Base-by-base conservation (phyloP, 2,329 filamentous ascomycete species). In the Hyphodiscus sp. region DNA sequence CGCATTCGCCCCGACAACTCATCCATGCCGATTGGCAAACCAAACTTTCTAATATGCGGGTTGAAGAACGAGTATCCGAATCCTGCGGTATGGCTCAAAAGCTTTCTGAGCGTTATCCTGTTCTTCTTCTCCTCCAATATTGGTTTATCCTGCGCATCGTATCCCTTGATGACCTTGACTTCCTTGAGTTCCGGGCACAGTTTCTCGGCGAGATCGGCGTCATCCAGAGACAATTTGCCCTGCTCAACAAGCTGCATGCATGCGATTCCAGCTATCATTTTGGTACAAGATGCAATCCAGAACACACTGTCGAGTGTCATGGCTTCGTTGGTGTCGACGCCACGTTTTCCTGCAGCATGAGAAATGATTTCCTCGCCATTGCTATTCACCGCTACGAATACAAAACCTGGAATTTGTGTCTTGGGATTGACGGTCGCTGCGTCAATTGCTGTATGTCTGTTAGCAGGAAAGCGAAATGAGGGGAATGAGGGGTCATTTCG, bases 261-360 rank as follows among this genome's bases (percentile, higher is more conserved):
- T 1, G 77, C 76, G 13, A 81, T 64, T 0, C 71, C 76, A 0
- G 71, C 68, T 11, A 81, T 66, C 69, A 80, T 72, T 67, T 82
- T 81, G 16, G 79, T 81, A 61, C 76, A 79, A 0, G 76, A 79
- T 0, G 78, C 78, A 10, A 81, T 73, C 77, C 76, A 81, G 60
- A 82, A 87, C 1, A 82, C 68, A 16, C 71, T 81, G 26, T 87
- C 81, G 0, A 81, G 68, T 0, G 76, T 76, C 77, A 86, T 82
- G 4, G 75, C 70, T 45, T 80, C 74, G 7, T 16, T 19, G 42
- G 69, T 73, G 20, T 51, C 66, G 7, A 72, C 45, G 0, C 78
- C 78, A 2, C 71, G 68, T 18, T 70, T 74, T 1, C 79, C 79
- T 0, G 74, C 66, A 0, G 77, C 68, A 59, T 81, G 70, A 1